Percentiles rank a stretch among this genome's conserved stretches.
Evolutionary conservation across 257 asterid genomes (phyloP).

Genomic region (Paulownia fortunei): DNA sequence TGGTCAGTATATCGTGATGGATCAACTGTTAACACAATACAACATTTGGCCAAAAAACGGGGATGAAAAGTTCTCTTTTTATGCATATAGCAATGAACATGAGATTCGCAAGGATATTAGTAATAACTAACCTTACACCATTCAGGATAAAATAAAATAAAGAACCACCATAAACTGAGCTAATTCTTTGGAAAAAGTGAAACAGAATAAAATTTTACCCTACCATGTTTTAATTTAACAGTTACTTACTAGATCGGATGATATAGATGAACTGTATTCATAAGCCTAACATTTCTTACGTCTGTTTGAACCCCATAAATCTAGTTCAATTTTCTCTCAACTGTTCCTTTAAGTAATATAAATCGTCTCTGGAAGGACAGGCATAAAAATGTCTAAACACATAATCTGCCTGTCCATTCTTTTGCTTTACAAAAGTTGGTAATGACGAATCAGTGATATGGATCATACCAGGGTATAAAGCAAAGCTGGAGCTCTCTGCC

Average conservation of each 20-base stretch:
- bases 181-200: not conserved
- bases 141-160: not conserved
- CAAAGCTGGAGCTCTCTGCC: constrained; percentile 60
- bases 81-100: not conserved
- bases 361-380: constrained; percentile 6
- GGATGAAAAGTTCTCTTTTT: not conserved
- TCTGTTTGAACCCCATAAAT: not conserved
- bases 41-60: not conserved
- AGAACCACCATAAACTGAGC: not conserved
- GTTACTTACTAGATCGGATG: not conserved
- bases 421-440: not conserved
- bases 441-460: constrained; percentile 4
- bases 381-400: not conserved
- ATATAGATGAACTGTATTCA: not conserved
- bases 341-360: not conserved
- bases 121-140: not conserved
- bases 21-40: not conserved
- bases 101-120: not conserved
- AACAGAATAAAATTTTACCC: not conserved
- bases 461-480: constrained; percentile 68
- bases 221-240: not conserved
- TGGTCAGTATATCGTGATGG: not conserved
- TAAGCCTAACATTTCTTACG: not conserved
- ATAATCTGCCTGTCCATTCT: not conserved
- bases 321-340: not conserved